Evolutionary conservation across 305 asterid species (phyloP).

Genomic region (Petunia hybrid): DNA sequence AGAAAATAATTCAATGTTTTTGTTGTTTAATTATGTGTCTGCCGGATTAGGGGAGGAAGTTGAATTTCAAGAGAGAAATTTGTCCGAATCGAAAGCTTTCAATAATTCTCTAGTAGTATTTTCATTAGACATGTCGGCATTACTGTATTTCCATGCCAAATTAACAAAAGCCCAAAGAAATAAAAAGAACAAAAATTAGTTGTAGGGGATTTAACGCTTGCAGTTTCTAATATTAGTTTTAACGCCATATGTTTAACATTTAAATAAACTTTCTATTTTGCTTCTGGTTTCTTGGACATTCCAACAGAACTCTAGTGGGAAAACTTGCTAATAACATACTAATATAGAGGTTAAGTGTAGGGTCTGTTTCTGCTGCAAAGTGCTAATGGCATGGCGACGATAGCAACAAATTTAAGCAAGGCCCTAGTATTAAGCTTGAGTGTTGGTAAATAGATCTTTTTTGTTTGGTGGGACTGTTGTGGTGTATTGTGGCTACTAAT

Average conservation of each 20-base stretch:
- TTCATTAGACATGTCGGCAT: no score
- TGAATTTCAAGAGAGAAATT: not conserved
- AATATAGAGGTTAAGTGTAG: not conserved
- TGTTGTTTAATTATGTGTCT: not conserved
- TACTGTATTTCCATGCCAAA: not conserved
- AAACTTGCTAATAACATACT: not conserved
- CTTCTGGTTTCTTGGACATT: not conserved
- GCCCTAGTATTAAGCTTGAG: not conserved
- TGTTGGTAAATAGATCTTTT: not conserved
- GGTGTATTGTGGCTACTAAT: not conserved
- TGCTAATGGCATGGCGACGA: not conserved
- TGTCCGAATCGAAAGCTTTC: not conserved
- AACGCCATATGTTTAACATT: not conserved
- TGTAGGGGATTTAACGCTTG: not conserved
- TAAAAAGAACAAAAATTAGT: no score
- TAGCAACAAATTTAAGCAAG: slow-evolving; percentile 1
- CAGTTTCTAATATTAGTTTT: not conserved
- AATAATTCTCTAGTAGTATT: not conserved
- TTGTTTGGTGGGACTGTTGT: not conserved
- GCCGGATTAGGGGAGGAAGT: not conserved
- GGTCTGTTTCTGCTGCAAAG: not conserved
- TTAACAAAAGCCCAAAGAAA: not conserved
- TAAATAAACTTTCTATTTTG: not conserved
- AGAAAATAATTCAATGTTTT: not conserved
- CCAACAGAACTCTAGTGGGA: not conserved